Evolutionary conservation across 768 basidiomycete genomes (phyloP).

Genomic region (Sistotremastrum niveocremeum): DNA sequence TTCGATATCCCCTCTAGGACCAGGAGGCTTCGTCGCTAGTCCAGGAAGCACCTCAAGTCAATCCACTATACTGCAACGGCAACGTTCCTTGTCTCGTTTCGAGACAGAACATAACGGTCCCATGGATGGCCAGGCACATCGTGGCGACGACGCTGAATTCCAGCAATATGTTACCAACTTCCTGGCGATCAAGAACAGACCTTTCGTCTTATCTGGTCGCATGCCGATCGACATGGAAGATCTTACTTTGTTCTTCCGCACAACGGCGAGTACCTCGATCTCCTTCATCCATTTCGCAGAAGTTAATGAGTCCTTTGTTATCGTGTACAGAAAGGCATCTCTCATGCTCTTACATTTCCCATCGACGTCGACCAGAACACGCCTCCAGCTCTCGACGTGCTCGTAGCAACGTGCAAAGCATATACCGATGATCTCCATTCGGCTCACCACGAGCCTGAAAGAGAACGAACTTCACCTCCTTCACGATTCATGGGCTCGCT

Average conservation of each 20-base stretch:
- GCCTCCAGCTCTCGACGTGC: constrained; percentile 65
- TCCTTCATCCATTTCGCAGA: neutral
- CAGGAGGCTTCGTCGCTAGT: too few species aligned
- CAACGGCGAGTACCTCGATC: constrained; percentile 37
- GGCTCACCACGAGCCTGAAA: too few species aligned
- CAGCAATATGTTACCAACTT: constrained; percentile 42
- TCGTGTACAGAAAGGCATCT: constrained; percentile 50
- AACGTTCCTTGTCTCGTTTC: too few species aligned
- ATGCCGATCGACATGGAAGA: constrained; percentile 58
- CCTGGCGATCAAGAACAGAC: constrained; percentile 42
- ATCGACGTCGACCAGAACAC: constrained; percentile 62
- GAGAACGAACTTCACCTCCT: neutral
- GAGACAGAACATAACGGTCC: too few species aligned
- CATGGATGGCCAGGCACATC: too few species aligned
- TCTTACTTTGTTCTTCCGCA: constrained; percentile 64
- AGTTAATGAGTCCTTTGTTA: constrained; percentile 3
- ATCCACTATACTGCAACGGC: too few species aligned
- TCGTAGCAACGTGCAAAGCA: constrained; percentile 61
- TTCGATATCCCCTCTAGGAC: too few species aligned
- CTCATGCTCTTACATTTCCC: constrained; percentile 72
- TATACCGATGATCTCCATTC: constrained; percentile 22
- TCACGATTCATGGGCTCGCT: neutral
- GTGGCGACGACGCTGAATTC: constrained; percentile 32
- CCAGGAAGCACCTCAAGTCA: too few species aligned
- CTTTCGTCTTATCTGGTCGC: constrained; percentile 53